Percentiles rank a stretch among this genome's conserved stretches.
Conservation (phyloP, 768 basidiomycete species). For the Tylopilus intermedius region DNA sequence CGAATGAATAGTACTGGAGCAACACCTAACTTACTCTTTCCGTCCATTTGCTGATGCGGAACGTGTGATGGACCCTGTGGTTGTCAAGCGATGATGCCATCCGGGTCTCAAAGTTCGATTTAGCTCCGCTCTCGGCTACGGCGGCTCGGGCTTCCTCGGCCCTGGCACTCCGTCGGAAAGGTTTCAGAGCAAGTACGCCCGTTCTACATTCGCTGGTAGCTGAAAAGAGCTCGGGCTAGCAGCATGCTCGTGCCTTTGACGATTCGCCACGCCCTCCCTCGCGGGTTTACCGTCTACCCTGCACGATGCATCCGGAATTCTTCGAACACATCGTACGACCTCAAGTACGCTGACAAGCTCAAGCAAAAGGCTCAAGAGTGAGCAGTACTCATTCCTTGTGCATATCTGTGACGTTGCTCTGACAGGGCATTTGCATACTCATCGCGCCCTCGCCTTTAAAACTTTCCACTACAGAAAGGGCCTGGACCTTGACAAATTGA, state of each 20-base stretch:
- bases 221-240: not conserved
- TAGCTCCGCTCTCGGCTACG: too few species aligned
- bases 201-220: too few species aligned
- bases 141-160: too few species aligned
- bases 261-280: not conserved
- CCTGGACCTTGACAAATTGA: constrained; percentile 37
- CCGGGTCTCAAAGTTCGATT: too few species aligned
- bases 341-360: constrained; percentile 69
- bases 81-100: too few species aligned
- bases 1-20: too few species aligned
- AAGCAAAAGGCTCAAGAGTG: constrained; percentile 61
- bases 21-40: too few species aligned
- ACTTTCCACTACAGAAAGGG: constrained; percentile 36
- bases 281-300: not conserved
- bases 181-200: too few species aligned
- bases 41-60: too few species aligned
- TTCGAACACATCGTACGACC: constrained; percentile 26
- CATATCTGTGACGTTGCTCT: constrained; percentile 7
- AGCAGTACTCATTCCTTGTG: constrained; percentile 26
- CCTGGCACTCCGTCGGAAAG: too few species aligned
- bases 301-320: constrained; percentile 10
- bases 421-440: constrained; percentile 12
- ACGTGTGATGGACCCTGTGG: too few species aligned
- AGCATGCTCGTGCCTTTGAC: not conserved
- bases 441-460: constrained; percentile 3